These are phyloP conservation scores for Hymenoscyphus fraxineus DNA, from an alignment of 2,329 filamentous ascomycete species.

Conservation along the genomic window DNA sequence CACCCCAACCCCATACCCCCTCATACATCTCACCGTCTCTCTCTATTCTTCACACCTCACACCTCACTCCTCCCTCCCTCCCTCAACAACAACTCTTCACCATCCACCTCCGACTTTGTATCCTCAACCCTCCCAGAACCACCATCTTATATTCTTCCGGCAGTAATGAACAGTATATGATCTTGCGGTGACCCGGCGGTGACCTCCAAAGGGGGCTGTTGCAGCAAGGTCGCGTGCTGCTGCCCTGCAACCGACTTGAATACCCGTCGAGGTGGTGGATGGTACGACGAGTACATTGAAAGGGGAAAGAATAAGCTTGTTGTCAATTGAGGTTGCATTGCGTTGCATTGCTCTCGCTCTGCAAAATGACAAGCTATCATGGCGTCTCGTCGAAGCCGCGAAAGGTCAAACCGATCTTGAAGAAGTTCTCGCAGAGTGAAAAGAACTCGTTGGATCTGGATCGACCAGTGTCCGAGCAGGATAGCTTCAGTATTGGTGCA, in stretches of 20 bases:
- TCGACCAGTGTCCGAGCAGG: conserved; percentile 55
- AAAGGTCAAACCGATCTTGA: conserved; percentile 55
- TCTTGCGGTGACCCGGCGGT: conserved; percentile 20
- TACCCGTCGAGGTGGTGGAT: not conserved
- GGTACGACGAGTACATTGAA: not conserved
- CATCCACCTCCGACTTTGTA: not conserved
- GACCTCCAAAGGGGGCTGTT: conserved; percentile 14
- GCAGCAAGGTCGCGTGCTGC: conserved; percentile 2
- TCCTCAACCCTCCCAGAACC: not conserved
- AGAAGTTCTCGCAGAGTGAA: conserved; percentile 50
- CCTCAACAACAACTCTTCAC: not conserved
- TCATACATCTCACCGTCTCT: not conserved
- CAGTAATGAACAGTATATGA: conserved; percentile 25
- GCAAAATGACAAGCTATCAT: conserved; percentile 28
- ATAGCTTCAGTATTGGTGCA: conserved; percentile 37
- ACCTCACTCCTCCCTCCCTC: not conserved
- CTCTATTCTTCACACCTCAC: not conserved
- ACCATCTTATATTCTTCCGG: not conserved
- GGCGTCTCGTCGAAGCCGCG: conserved; percentile 27
- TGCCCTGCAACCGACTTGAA: not conserved
- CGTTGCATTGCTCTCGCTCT: not conserved
- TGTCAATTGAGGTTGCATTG: not conserved
- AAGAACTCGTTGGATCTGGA: conserved; percentile 62
- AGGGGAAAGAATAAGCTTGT: no score
- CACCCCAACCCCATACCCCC: not conserved